Conservation (phyloP, 2,329 filamentous ascomycete species). For the Cladosporium sp. region DNA sequence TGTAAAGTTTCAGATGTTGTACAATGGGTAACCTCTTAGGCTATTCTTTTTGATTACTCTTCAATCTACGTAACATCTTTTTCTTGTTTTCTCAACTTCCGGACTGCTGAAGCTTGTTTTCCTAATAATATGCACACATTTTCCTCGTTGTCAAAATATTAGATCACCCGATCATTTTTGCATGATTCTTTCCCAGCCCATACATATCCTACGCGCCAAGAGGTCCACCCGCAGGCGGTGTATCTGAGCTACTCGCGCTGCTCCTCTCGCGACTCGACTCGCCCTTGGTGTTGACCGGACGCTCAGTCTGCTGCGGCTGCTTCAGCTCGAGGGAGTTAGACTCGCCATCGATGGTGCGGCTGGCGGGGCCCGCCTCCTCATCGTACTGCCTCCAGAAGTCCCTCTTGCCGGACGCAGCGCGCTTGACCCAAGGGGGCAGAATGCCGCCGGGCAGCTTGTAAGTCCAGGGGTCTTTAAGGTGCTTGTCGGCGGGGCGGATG, state of each 20-base stretch:
- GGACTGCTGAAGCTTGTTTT: conserved; percentile 14
- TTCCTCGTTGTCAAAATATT: neutral
- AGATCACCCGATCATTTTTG: neutral
- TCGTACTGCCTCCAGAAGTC: conserved; percentile 64
- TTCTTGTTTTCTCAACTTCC: neutral
- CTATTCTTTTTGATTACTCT: neutral
- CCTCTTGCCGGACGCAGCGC: conserved; percentile 65
- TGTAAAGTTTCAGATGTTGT: too few species aligned
- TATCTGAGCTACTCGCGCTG: conserved; percentile 13
- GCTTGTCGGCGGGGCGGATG: conserved; percentile 72
- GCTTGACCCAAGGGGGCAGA: conserved; percentile 70
- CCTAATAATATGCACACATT: neutral
- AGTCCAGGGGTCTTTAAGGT: conserved; percentile 77
- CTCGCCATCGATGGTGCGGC: conserved; percentile 13
- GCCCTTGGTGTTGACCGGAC: conserved; percentile 1
- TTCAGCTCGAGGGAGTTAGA: conserved; percentile 7
- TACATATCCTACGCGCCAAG: conserved; percentile 1
- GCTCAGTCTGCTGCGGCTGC: neutral
- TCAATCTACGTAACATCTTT: neutral
- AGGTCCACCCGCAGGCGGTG: neutral
- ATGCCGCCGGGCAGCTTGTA: conserved; percentile 74
- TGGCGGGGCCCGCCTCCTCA: conserved; percentile 20
- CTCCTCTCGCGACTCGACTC: conserved; percentile 8
- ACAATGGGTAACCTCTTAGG: too few species aligned
- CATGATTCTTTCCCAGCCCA: neutral